Evolutionary conservation across 352 stramenopile species (phyloP), one percentile per base, ranked within the genome.

Genomic region (Thraustotheca clavata): DNA sequence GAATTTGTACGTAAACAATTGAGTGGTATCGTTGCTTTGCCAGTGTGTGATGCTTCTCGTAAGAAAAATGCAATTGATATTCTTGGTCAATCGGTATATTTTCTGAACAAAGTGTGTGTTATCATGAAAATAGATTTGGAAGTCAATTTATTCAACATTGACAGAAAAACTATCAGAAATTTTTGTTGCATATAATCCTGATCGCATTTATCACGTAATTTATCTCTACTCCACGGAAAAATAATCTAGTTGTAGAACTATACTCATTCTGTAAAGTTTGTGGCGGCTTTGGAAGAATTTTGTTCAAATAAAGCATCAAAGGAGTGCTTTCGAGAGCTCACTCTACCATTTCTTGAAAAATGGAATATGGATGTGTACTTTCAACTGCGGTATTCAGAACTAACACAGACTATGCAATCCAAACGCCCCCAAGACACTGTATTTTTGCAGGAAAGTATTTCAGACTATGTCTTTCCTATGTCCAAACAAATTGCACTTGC

Each of bases 321-420:
- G 60, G 73, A 49, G 4, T 79, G 84, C 1, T 92, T 95, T 35
- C 75, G 80, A 18, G 72, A 69, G 36, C 88, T 75, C 20, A 77
- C 88, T 12, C 60, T 87, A 3, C 74, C 87, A 34, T 95, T 95
- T 68, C 88, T 86, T 59, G 83, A 91, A 46, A 89, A 87, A 68
- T 95, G 86, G 86, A 92, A 95, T 57, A 76, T 91, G 60, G 84
- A 91, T 39, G 79, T 93, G 20, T 95, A 95, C 72, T 93, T 91
- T 52, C 82, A 95, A 48, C 32, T 92, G 50, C 79, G 80, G 36
- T 76, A 73, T 33, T 76, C 74, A 7, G 70, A 91, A 66, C 50
- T 93, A 3, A 69, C 79, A 32, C 60, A 73, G 3, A 69, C 60
- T 6, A 48, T 93, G 8, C 75, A 88, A 36, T 68, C 0, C 48